Base-by-base conservation (phyloP, 176 grass and related monocot genomes). In the Bromus sterilis region DNA sequence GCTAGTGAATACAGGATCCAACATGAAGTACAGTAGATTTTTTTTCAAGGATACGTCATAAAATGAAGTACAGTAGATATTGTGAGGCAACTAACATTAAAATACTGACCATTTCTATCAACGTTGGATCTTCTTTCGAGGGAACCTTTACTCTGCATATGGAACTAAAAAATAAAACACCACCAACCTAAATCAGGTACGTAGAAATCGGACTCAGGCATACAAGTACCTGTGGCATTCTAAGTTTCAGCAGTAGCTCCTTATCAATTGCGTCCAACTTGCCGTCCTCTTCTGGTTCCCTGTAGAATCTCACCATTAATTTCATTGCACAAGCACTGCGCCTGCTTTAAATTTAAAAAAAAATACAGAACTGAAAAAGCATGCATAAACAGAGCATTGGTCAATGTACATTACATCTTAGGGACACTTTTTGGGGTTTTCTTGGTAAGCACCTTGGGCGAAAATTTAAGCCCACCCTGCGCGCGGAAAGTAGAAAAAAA, bases 41-140 rank as follows among this genome's bases (percentile, higher is more conserved):
- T n/a, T n/a, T n/a, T n/a, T n/a, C n/a, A n/a, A n/a, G n/a, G n/a
- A n/a, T n/a, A n/a, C n/a, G n/a, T n/a, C n/a, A n/a, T n/a, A n/a
- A n/a, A n/a, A 49, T 1, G 66, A 51, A 51, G 0, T 51, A 51
- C 41, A 57, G 24, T 44, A 66, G 56, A 77, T 84, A 69, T 24
- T 46, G 23, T 33, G 33, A 61, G 41, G 84, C 31, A 41, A 20
- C 55, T 2, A 71, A 11, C 29, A 42, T 21, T 36, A 2, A 58
- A 49, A 78, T 36, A 65, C 72, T 87, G 21, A 77, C 81, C 71
- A 72, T 78, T 71, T 87, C 82, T 91, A 21, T 85, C 85, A 76
- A 37, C 67, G 30, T 59, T 87, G 64, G 31, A 32, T 87, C 64
- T 84, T 53, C 57, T 78, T 37, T 36, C 29, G 5, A 39, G 37